These are phyloP conservation scores for Malassezia psittaci DNA, from an alignment of 1,284 basidiomycete genomes.

Conservation along the genomic window DNA sequence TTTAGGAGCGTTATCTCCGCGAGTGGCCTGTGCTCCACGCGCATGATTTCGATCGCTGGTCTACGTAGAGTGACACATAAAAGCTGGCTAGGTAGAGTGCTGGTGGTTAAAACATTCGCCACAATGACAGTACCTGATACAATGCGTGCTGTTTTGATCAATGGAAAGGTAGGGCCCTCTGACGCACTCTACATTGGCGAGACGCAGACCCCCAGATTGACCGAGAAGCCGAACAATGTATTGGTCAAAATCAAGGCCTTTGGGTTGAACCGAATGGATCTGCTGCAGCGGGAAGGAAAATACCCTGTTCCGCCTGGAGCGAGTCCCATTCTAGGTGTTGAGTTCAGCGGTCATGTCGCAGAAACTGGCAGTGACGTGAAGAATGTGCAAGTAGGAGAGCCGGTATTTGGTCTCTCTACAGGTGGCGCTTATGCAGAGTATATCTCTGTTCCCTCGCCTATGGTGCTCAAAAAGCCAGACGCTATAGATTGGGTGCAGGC, in stretches of 20 bases:
- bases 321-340: conserved; percentile 73
- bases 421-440: conserved; percentile 82
- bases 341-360: conserved; percentile 58
- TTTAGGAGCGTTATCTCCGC: too few species aligned
- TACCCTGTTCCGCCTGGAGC: conserved; percentile 64
- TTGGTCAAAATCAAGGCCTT: conserved; percentile 53
- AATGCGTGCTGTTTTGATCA: conserved; percentile 76
- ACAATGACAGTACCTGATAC: conserved; percentile 22
- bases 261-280: conserved; percentile 46
- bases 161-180: conserved; percentile 65
- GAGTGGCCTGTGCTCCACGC: too few species aligned
- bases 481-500: conserved; percentile 69
- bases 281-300: conserved; percentile 41
- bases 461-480: conserved; percentile 66
- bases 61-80: too few species aligned
- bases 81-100: too few species aligned
- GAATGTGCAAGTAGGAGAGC: conserved; percentile 56
- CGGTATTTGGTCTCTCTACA: conserved; percentile 68
- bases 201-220: conserved; percentile 54
- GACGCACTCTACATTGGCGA: conserved; percentile 68
- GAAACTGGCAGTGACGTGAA: conserved; percentile 50
- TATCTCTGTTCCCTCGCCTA: conserved; percentile 59
- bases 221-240: conserved; percentile 49
- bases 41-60: too few species aligned
- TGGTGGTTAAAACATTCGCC: not conserved